Evolutionary conservation across 1,284 basidiomycete species (phyloP).

Genomic region (Cryptococcus amylolentus): DNA sequence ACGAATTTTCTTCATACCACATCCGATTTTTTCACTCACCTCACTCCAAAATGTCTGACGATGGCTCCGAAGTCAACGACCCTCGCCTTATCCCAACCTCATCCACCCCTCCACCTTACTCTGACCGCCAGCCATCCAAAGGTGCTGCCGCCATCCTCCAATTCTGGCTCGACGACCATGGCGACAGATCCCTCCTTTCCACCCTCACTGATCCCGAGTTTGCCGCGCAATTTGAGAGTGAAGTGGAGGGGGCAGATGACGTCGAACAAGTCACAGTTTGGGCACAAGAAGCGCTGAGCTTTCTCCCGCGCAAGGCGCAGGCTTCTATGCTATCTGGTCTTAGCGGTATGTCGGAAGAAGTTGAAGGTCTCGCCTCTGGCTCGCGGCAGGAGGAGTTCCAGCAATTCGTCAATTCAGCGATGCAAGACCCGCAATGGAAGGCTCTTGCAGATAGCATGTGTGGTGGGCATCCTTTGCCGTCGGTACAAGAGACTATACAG

Average conservation of each 20-base stretch:
- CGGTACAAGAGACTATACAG: not conserved
- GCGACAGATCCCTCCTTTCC: not conserved
- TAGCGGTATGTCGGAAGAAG: not conserved
- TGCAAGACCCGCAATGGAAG: not conserved
- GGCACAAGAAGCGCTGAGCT: not conserved
- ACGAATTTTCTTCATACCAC: too few relatives aligned
- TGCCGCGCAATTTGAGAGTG: not conserved
- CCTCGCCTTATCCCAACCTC: too few relatives aligned
- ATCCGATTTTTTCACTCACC: too few relatives aligned
- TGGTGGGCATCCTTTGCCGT: not conserved
- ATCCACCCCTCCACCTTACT: not conserved
- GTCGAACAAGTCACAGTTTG: not conserved
- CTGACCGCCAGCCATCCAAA: not conserved
- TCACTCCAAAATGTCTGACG: too few relatives aligned
- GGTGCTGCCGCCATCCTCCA: not conserved
- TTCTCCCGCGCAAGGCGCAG: not conserved
- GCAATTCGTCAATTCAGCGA: not conserved
- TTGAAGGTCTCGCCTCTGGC: not conserved
- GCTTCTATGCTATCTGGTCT: not conserved
- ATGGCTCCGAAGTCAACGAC: too few relatives aligned
- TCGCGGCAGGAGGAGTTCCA: not conserved
- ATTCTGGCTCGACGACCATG: not conserved
- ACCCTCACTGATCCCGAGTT: not conserved
- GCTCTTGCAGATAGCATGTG: not conserved
- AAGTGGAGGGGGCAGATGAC: not conserved